Percentiles rank a stretch among this genome's conserved stretches.
Evolutionary conservation across 106 monocot species (phyloP).

Genomic region (Dendrobium huoshanense): DNA sequence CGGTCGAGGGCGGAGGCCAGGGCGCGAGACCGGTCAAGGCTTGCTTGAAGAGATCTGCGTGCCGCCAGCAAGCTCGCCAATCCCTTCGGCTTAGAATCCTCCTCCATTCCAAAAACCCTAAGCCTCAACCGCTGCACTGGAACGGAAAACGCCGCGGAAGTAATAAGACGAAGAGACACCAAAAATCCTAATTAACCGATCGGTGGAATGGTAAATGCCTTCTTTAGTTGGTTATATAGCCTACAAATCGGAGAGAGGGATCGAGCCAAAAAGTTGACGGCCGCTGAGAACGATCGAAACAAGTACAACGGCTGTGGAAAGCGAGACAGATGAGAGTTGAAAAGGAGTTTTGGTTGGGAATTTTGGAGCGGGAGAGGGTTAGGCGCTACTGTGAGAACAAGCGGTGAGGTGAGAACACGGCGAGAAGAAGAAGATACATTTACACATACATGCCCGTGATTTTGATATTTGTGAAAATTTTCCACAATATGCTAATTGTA

Average conservation of each 20-base stretch:
- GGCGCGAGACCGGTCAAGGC: constrained; percentile 44
- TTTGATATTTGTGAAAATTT: too few species aligned
- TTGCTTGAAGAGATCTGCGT: constrained; percentile 39
- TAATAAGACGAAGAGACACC: background rate
- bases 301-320: background rate
- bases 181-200: background rate
- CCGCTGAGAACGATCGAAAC: background rate
- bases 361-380: background rate
- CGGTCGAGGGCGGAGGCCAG: constrained; percentile 32
- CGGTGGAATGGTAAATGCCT: background rate
- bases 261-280: background rate
- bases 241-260: background rate
- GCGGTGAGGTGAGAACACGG: background rate
- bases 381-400: background rate
- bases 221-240: background rate
- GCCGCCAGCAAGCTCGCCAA: constrained; percentile 37
- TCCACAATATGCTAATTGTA: too few species aligned
- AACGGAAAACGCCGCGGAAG: background rate
- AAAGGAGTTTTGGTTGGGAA: background rate
- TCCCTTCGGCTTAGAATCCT: background rate
- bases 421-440: background rate
- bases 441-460: background rate
- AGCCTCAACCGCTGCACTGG: background rate
- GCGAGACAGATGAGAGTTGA: background rate
- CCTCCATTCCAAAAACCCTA: background rate